phyloP scores from a whole-genome alignment of 257 asterid species.

The Fraxinus anomala region DNA sequence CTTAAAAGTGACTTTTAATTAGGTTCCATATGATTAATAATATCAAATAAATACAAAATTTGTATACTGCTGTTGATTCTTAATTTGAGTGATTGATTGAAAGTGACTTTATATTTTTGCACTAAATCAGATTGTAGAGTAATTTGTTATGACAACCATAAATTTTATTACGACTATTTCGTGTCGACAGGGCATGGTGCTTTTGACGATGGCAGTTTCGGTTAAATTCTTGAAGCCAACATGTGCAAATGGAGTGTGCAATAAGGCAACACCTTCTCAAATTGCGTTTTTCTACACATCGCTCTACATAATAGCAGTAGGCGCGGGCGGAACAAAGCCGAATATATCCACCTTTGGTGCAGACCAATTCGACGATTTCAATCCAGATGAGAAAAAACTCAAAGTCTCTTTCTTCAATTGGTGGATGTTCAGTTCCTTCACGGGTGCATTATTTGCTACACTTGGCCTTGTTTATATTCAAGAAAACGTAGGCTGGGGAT shows the following conservation, averaged over 20 bases:
- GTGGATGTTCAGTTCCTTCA: conserved; percentile 92
- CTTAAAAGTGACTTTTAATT: conserved; percentile 28
- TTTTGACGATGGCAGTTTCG: conserved; percentile 73
- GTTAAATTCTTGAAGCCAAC: conserved; percentile 58
- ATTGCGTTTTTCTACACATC: conserved; percentile 74
- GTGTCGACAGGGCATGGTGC: conserved; percentile 69
- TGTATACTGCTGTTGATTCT: neutral
- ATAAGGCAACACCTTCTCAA: conserved; percentile 58
- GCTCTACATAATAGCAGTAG: conserved; percentile 75
- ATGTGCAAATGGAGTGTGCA: conserved; percentile 69
- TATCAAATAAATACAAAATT: conserved; percentile 10
- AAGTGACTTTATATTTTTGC: neutral
- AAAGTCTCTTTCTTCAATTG: conserved; percentile 84
- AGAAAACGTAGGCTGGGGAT: conserved; percentile 82
- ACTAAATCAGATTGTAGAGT: neutral
- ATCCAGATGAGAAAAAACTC: conserved; percentile 63
- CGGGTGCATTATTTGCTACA: conserved; percentile 72
- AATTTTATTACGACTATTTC: neutral
- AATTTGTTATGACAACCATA: neutral
- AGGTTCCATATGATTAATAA: conserved; percentile 31
- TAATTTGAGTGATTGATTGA: conserved; percentile 7
- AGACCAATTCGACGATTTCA: conserved; percentile 79
- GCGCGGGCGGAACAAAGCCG: conserved; percentile 90
- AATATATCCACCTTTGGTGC: conserved; percentile 93
- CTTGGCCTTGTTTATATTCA: conserved; percentile 81